Conservation (phyloP, 148 eudicot genomes). For the Polygonum maritimum region DNA sequence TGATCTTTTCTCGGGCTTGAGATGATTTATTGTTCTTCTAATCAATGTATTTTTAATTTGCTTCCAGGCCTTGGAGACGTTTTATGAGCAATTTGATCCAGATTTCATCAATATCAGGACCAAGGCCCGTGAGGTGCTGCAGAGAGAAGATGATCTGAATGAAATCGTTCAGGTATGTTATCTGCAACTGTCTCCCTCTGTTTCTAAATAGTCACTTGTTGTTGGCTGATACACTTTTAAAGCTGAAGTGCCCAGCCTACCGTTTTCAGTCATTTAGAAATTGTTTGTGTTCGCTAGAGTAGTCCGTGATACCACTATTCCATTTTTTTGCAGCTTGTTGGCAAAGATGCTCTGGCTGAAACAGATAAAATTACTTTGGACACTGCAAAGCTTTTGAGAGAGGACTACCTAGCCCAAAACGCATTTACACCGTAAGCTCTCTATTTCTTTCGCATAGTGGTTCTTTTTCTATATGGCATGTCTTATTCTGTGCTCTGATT, state of each 20-base stretch:
- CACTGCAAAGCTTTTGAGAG: slow-evolving; percentile 94
- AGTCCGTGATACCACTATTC: not conserved
- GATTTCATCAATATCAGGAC: slow-evolving; percentile 94
- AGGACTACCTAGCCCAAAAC: slow-evolving; percentile 98
- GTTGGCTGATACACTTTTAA: not conserved
- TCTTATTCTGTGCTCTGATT: slow-evolving; percentile 4
- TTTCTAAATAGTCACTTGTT: not conserved
- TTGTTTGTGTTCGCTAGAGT: not conserved
- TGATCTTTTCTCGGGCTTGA: not conserved
- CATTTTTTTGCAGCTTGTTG: slow-evolving; percentile 62
- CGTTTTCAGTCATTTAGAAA: not conserved
- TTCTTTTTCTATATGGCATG: not conserved
- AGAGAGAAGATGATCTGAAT: slow-evolving; percentile 93
- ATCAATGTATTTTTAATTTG: not conserved
- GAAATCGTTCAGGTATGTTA: slow-evolving; percentile 88
- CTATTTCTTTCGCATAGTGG: not conserved
- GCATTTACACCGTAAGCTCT: slow-evolving; percentile 88
- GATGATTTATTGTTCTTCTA: not conserved
- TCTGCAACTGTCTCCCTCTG: not conserved
- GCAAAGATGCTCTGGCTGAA: slow-evolving; percentile 99
- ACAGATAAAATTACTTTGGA: slow-evolving; percentile 90
- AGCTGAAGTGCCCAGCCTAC: not conserved
- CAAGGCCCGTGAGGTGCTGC: slow-evolving; percentile 93
- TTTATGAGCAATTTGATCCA: slow-evolving; percentile 78
- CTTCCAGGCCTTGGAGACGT: slow-evolving; percentile 81